phyloP scores from a whole-genome alignment of 257 asterid species.

The Rehmannia glutinosa region DNA sequence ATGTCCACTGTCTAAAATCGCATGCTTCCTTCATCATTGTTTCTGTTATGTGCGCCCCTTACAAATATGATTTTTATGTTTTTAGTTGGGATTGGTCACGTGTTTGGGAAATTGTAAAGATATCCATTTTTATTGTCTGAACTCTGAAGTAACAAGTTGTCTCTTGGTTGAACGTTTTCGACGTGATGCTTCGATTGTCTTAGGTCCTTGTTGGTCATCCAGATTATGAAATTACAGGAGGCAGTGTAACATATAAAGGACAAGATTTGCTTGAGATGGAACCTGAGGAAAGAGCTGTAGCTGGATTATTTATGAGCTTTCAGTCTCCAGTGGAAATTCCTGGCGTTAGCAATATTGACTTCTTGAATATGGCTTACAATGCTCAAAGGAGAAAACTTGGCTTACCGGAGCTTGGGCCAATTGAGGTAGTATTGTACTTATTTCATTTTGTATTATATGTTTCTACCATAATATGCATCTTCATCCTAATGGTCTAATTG shows the following conservation, averaged over 20 bases:
- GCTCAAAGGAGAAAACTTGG: constrained; percentile 77
- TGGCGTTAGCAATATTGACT: constrained; percentile 92
- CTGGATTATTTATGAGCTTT: constrained; percentile 96
- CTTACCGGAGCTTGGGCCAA: constrained; percentile 86
- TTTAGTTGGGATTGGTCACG: not conserved
- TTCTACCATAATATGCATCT: not conserved
- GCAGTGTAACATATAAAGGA: constrained; percentile 79
- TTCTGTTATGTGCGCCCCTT: not conserved
- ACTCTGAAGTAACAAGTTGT: not conserved
- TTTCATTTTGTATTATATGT: not conserved
- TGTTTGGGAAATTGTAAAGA: not conserved
- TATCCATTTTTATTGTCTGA: not conserved
- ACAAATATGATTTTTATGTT: not conserved
- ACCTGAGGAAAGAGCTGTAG: constrained; percentile 93
- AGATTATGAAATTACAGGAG: constrained; percentile 90
- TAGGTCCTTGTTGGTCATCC: constrained; percentile 99
- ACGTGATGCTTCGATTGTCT: constrained; percentile 25
- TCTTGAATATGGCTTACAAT: constrained; percentile 95
- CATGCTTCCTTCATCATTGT: not conserved
- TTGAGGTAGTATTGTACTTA: constrained; percentile 56
- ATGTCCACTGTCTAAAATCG: not conserved
- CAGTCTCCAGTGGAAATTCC: constrained; percentile 98
- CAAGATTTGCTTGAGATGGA: constrained; percentile 87
- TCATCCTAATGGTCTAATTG: not conserved
- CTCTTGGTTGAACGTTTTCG: constrained; percentile 20